Base-by-base conservation (phyloP, 371 early-diverging fungal species). In the Dichotomocladium elegans region DNA sequence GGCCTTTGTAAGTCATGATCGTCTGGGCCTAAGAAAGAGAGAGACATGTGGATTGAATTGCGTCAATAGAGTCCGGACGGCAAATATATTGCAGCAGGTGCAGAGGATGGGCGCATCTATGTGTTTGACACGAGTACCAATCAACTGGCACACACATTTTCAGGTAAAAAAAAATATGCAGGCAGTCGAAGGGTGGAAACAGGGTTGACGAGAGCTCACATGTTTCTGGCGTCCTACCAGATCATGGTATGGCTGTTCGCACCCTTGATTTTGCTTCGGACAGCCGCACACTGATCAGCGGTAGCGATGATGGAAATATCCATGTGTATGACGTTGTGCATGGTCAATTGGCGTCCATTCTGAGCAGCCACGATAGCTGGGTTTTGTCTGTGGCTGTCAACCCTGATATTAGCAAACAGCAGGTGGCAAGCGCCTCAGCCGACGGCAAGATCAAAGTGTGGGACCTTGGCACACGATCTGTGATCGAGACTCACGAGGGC, bases 271-370 rank as follows among this genome's bases (percentile, higher is more conserved):
- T 91, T 69, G 80, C 90, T 0, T 79, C 84, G 1, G 92, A 91
- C 58, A 85, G 83, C 27, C 70, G 75, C 10, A 80, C 82, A 2
- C 67, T 91, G 11, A 72, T 91, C 41, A 85, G 89, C 19, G 89
- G 86, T 29, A 84, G 85, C 35, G 93, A 93, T 51, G 92, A 93
- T 61, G 85, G 86, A 59, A 80, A 89, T 15, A 85, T 93, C 43
- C 82, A 90, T 65, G 77, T 93, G 12, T 87, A 89, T 59, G 93
- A 93, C 63, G 86, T 89, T 70, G 84, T 82, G 46, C 89, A 90
- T 66, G 88, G 84, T 14, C 85, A 88, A 56, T 70, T 83, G 31
- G 77, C 91, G 2, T 82, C 89, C 10, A 86, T 86, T 4, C 71
- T 93, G 17, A 73, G 82, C 2, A 91, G 90, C 14, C 92, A 91